Percentiles rank a stretch among this genome's conserved stretches.
These are phyloP conservation scores for Termitomyces sp. DNA, from an alignment of 768 basidiomycete genomes.

Conservation along the genomic window DNA sequence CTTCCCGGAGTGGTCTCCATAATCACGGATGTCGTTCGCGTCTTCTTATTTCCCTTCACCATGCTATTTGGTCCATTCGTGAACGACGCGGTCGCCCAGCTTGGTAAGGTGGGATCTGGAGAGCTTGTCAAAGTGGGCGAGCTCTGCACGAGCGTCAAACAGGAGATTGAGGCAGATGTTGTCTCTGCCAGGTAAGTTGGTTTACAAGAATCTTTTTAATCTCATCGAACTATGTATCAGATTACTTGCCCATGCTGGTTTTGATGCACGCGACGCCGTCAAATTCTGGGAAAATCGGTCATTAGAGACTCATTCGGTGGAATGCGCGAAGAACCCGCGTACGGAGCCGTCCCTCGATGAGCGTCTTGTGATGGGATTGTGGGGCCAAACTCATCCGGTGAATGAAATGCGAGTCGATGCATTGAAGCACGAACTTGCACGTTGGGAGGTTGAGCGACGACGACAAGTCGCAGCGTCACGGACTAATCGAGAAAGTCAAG, in stretches of 20 bases:
- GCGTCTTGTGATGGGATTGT: constrained; percentile 36
- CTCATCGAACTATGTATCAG: constrained; percentile 29
- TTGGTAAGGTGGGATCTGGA: constrained; percentile 72
- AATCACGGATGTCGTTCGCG: constrained; percentile 66
- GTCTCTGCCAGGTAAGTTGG: constrained; percentile 71
- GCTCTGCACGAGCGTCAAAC: constrained; percentile 70
- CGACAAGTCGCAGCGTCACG: constrained; percentile 17
- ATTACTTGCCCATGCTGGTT: constrained; percentile 88
- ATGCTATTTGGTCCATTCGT: constrained; percentile 94
- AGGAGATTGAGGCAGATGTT: constrained; percentile 91
- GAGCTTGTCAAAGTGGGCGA: constrained; percentile 69
- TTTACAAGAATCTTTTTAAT: neutral
- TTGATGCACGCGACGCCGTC: constrained; percentile 78
- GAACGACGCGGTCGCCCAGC: constrained; percentile 84
- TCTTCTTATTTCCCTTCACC: constrained; percentile 81
- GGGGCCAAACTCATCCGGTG: constrained; percentile 62
- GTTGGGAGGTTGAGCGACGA: constrained; percentile 61
- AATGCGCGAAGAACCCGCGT: constrained; percentile 32
- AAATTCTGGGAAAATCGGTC: constrained; percentile 74
- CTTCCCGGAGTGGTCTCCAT: constrained; percentile 78
- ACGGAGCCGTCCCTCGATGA: constrained; percentile 9
- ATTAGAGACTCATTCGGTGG: constrained; percentile 28
- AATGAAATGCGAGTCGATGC: constrained; percentile 55
- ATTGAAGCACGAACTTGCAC: constrained; percentile 58
- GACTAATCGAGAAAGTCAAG: neutral